Conservation (phyloP, 176 grass and related monocot genomes). For the Cymbopogon citratus region DNA sequence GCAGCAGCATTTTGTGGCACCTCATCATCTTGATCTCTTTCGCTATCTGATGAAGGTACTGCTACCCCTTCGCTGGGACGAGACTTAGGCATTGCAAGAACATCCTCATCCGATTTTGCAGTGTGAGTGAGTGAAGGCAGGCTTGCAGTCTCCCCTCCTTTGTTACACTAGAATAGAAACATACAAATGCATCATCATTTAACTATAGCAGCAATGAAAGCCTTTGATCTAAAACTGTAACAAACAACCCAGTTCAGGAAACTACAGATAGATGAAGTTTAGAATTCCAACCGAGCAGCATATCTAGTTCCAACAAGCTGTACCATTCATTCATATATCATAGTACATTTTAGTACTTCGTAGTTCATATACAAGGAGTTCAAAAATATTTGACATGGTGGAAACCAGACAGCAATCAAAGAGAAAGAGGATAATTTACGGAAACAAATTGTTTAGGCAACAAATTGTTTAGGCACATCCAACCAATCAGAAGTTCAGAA, state of each 20-base stretch:
- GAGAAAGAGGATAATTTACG: neutral
- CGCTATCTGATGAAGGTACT: conserved; percentile 22
- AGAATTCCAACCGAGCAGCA: neutral
- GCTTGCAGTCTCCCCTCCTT: conserved; percentile 22
- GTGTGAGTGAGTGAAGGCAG: neutral
- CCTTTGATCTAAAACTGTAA: neutral
- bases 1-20: conserved; percentile 29
- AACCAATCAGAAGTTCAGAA: neutral
- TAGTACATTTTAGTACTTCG: neutral
- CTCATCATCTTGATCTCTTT: conserved; percentile 42
- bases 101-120: conserved; percentile 33
- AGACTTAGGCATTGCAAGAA: conserved; percentile 18
- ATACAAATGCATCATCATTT: conserved; percentile 15
- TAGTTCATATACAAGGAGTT: neutral
- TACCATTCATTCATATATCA: neutral
- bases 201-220: neutral
- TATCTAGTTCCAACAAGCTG: neutral
- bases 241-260: neutral
- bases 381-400: neutral
- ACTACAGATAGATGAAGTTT: neutral
- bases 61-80: conserved; percentile 28
- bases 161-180: conserved; percentile 49
- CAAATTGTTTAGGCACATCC: neutral
- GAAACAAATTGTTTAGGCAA: neutral
- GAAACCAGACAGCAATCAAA: neutral